Percentiles rank a stretch among this genome's conserved stretches.
Evolutionary conservation across 192 early-diverging fungal species (phyloP).

Genomic region (Backusella tarrabulga): DNA sequence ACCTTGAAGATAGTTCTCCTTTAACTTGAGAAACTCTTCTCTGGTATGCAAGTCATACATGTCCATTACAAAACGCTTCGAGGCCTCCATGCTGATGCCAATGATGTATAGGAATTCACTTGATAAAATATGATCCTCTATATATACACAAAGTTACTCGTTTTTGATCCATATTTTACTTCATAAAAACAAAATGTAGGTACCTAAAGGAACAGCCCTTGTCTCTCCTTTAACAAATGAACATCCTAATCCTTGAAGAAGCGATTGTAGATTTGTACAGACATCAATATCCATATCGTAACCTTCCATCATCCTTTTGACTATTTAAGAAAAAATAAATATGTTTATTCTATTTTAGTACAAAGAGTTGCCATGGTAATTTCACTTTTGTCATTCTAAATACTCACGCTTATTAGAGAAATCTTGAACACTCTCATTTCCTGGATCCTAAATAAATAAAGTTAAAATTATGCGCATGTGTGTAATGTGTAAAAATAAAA

Average conservation of each 20-base stretch:
- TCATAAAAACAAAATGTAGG: background rate
- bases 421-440: slow-evolving; percentile 5
- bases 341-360: background rate
- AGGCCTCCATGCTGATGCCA: background rate
- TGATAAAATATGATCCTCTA: background rate
- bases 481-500: background rate
- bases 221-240: background rate
- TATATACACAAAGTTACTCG: background rate
- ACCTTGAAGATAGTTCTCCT: background rate
- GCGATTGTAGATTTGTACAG: background rate
- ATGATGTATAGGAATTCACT: slow-evolving; percentile 13
- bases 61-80: background rate
- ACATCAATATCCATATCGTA: background rate
- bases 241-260: background rate
- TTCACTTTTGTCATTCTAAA: background rate
- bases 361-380: background rate
- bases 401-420: slow-evolving; percentile 7
- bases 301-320: background rate
- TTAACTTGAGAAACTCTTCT: slow-evolving; percentile 2
- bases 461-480: background rate
- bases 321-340: background rate
- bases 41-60: background rate
- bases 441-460: slow-evolving; percentile 5
- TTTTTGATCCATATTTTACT: background rate
- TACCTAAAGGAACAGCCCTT: background rate